These are phyloP conservation scores for Penicillium flavigenum DNA, from an alignment of 495 filamentous ascomycete species.

Conservation along the genomic window DNA sequence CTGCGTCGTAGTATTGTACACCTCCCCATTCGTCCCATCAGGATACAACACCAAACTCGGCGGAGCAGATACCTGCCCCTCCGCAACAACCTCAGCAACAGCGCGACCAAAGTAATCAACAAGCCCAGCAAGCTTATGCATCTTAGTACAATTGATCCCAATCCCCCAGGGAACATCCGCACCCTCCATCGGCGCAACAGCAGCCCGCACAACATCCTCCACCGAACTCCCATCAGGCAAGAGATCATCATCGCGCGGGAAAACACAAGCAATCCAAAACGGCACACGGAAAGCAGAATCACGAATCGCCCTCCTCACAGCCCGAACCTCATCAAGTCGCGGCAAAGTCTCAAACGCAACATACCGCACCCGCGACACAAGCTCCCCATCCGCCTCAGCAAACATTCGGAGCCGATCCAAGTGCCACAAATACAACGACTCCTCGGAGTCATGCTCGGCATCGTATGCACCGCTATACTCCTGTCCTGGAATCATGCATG, in stretches of 20 bases:
- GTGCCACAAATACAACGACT: constrained; percentile 55
- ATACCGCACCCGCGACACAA: constrained; percentile 43
- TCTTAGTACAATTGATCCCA: constrained; percentile 66
- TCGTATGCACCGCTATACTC: constrained; percentile 66
- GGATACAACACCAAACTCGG: constrained; percentile 64
- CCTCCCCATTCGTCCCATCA: constrained; percentile 65
- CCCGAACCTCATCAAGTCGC: constrained; percentile 56
- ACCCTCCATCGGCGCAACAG: constrained; percentile 19
- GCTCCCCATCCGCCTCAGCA: constrained; percentile 28
- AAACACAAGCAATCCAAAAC: constrained; percentile 65
- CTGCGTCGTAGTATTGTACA: constrained; percentile 61
- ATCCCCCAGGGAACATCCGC: constrained; percentile 55
- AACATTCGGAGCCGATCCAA: constrained; percentile 52
- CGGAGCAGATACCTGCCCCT: constrained; percentile 25
- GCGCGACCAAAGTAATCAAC: constrained; percentile 46
- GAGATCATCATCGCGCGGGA: constrained; percentile 51
- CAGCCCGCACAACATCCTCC: constrained; percentile 32
- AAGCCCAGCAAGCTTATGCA: constrained; percentile 50
- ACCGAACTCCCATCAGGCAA: constrained; percentile 41
- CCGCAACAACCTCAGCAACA: constrained; percentile 9
- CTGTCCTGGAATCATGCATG: constrained; percentile 59
- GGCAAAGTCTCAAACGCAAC: constrained; percentile 67
- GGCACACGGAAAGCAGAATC: constrained; percentile 28
- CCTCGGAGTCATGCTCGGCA: constrained; percentile 38
- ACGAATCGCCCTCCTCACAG: constrained; percentile 50